phyloP scores from a whole-genome alignment of 2,329 filamentous ascomycete genomes.

The Aspergillus sp. region DNA sequence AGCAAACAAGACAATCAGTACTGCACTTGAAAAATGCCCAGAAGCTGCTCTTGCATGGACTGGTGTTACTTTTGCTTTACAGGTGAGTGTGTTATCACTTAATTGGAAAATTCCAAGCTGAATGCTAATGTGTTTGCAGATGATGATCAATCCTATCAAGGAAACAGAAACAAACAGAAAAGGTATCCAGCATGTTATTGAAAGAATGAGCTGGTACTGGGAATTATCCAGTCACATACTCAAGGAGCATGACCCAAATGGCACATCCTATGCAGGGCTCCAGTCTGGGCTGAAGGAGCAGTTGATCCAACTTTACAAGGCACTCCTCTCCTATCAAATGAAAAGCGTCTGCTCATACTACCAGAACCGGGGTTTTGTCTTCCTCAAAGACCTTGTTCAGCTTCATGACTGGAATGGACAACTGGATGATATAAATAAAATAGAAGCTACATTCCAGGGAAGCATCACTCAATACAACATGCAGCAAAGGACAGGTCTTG shows the following conservation, averaged over 20 bases:
- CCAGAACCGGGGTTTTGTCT: not conserved
- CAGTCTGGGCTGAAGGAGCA: not conserved
- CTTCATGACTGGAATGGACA: not conserved
- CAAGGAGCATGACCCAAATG: constrained; percentile 7
- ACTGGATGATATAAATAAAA: not conserved
- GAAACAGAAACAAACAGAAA: constrained; percentile 6
- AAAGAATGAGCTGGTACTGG: constrained; percentile 34
- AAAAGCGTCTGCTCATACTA: not conserved
- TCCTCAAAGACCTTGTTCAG: not conserved
- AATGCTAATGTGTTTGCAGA: too few relatives aligned
- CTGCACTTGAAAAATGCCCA: too few relatives aligned
- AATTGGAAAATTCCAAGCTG: too few relatives aligned
- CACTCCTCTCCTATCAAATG: not conserved
- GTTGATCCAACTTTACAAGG: not conserved
- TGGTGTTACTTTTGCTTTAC: constrained; percentile 26
- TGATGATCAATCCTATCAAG: too few relatives aligned
- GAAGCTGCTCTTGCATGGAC: too few relatives aligned
- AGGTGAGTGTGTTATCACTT: too few relatives aligned
- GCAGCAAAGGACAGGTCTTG: too few relatives aligned
- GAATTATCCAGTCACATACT: constrained; percentile 24
- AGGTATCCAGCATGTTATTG: constrained; percentile 32
- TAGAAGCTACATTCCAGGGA: too few relatives aligned
- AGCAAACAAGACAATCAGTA: too few relatives aligned
- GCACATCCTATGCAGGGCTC: not conserved
- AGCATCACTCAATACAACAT: too few relatives aligned